phyloP scores from a whole-genome alignment of 805 yeast genomes.

The Metschnikowia gruessii region DNA sequence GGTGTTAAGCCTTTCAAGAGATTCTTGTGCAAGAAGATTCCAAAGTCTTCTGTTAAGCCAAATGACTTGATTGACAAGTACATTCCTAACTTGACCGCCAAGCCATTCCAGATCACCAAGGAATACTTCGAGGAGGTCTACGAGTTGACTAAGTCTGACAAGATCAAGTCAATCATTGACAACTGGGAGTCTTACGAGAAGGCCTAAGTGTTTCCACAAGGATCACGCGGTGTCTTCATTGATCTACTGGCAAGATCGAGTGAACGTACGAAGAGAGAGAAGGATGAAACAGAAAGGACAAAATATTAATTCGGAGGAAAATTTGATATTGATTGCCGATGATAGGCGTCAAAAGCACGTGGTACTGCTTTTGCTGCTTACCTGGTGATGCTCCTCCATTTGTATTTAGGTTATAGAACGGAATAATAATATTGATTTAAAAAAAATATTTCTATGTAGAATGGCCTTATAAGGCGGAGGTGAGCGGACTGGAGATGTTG shows the following conservation, averaged over 20 bases:
- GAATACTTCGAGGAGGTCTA: slow-evolving; percentile 97
- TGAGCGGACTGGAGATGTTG: slow-evolving; percentile 69
- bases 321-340: slow-evolving; percentile 4
- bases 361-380: slow-evolving; percentile 17
- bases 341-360: slow-evolving; percentile 14
- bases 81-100: slow-evolving; percentile 98
- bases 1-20: slow-evolving; percentile 99
- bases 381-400: slow-evolving; percentile 2
- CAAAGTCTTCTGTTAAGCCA: slow-evolving; percentile 92
- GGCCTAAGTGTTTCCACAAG: slow-evolving; percentile 29
- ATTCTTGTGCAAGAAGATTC: slow-evolving; percentile 93
- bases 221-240: neutral
- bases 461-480: slow-evolving; percentile 12
- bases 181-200: slow-evolving; percentile 88
- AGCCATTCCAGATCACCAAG: slow-evolving; percentile 92
- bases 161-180: slow-evolving; percentile 84
- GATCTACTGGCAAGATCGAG: slow-evolving; percentile 4
- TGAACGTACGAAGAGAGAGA: neutral
- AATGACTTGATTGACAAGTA: slow-evolving; percentile 90
- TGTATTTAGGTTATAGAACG: slow-evolving; percentile 12
- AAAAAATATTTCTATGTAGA: neutral
- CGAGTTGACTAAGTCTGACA: slow-evolving; percentile 84
- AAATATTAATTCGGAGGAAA: slow-evolving; percentile 1
- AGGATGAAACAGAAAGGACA: neutral
- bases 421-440: slow-evolving; percentile 4